phyloP scores from a whole-genome alignment of 345 rosid genomes.

The Citrus mangshanensis region DNA sequence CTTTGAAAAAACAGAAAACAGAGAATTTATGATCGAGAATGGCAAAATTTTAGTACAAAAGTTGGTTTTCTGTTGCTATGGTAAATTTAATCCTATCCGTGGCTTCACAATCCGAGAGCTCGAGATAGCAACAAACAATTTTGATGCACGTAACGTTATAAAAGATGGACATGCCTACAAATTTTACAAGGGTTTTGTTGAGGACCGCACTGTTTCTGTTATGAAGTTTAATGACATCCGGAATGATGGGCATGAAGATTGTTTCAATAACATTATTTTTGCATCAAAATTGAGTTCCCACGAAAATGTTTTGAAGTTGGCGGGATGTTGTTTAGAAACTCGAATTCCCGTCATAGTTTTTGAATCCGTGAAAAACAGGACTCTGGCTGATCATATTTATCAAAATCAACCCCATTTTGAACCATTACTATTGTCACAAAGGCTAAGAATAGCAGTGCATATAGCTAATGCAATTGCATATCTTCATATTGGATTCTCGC shows the following conservation, averaged over 20 bases:
- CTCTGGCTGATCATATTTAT: background rate
- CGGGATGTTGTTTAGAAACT: constrained; percentile 9
- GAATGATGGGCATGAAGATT: no score
- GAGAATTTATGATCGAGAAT: background rate
- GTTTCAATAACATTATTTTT: background rate
- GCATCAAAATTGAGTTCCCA: constrained; percentile 5
- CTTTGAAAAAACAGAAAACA: background rate
- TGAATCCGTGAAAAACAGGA: background rate
- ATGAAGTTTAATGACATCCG: background rate
- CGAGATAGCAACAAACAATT: background rate
- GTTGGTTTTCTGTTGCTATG: background rate
- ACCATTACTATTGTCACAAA: background rate
- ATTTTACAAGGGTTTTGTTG: constrained; percentile 11
- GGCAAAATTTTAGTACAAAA: background rate
- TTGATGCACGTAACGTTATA: background rate
- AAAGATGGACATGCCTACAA: background rate
- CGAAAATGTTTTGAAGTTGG: constrained; percentile 1
- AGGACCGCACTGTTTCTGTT: background rate
- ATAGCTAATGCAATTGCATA: background rate
- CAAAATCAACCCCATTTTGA: background rate
- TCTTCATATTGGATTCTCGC: background rate
- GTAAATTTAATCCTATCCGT: background rate
- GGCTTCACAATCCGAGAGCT: background rate
- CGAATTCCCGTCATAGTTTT: constrained; percentile 5
- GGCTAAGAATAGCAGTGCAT: constrained; percentile 15